These are phyloP conservation scores for Triadica sebifera DNA, from an alignment of 345 rosid species.

Conservation along the genomic window DNA sequence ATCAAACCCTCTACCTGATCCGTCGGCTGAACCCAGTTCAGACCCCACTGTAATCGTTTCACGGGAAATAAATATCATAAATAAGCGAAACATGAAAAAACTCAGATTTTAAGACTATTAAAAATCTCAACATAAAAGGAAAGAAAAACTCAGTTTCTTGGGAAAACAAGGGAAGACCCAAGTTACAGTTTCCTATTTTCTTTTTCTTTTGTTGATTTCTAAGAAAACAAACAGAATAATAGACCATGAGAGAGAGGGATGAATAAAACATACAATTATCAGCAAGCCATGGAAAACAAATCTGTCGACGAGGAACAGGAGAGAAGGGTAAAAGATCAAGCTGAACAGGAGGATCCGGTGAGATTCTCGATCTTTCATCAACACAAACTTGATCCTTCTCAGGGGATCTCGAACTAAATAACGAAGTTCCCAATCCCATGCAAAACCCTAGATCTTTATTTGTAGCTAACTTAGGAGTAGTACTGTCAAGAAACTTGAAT, in stretches of 20 bases:
- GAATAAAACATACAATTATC: slow-evolving; percentile 43
- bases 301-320: slow-evolving; percentile 46
- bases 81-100: neutral
- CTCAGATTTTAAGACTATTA: neutral
- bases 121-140: too few species aligned
- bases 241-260: neutral
- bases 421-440: slow-evolving; percentile 49
- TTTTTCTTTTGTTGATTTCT: neutral
- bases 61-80: too few species aligned
- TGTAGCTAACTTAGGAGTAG: slow-evolving; percentile 32
- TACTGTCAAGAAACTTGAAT: slow-evolving; percentile 56
- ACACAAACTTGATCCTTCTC: slow-evolving; percentile 15
- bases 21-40: slow-evolving; percentile 42
- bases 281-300: slow-evolving; percentile 72
- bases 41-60: slow-evolving; percentile 28
- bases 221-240: neutral
- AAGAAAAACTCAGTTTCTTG: too few species aligned
- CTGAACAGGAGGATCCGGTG: slow-evolving; percentile 58
- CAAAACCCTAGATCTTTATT: slow-evolving; percentile 58
- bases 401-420: slow-evolving; percentile 27
- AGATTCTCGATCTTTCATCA: too few species aligned
- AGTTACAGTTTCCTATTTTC: too few species aligned
- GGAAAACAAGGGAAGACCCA: too few species aligned
- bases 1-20: slow-evolving; percentile 37
- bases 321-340: slow-evolving; percentile 68